These are phyloP conservation scores for Penicillium coprophilum DNA, from an alignment of 495 filamentous ascomycete genomes.

Conservation along the genomic window DNA sequence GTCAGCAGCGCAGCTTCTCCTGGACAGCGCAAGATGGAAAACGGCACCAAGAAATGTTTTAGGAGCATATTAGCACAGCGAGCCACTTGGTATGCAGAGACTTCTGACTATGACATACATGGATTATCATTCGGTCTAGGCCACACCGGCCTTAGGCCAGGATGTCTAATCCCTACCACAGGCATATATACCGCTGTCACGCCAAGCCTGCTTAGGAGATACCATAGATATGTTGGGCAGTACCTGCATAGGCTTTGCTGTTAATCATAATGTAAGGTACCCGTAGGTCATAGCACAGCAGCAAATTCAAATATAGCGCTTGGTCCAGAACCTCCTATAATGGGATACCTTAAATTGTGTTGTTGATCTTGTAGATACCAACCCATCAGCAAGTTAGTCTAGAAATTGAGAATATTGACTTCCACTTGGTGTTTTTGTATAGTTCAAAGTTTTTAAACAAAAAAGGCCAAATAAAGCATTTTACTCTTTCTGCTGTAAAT, in stretches of 20 bases:
- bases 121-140: not conserved
- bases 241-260: not conserved
- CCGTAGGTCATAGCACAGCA: not conserved
- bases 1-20: not conserved
- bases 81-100: not conserved
- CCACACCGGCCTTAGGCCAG: not conserved
- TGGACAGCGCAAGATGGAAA: not conserved
- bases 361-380: not conserved
- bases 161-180: not conserved
- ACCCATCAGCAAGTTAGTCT: not conserved
- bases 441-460: not conserved
- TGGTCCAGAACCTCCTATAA: not conserved
- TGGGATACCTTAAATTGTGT: not conserved
- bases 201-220: not conserved
- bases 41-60: not conserved
- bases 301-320: not conserved
- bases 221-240: not conserved
- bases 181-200: not conserved
- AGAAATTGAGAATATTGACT: not conserved
- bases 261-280: not conserved
- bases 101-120: not conserved
- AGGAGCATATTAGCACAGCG: not conserved
- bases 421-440: not conserved
- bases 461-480: not conserved
- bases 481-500: not conserved